Conservation (phyloP, 441 rosid species). For the Metrosideros polymorpha region DNA sequence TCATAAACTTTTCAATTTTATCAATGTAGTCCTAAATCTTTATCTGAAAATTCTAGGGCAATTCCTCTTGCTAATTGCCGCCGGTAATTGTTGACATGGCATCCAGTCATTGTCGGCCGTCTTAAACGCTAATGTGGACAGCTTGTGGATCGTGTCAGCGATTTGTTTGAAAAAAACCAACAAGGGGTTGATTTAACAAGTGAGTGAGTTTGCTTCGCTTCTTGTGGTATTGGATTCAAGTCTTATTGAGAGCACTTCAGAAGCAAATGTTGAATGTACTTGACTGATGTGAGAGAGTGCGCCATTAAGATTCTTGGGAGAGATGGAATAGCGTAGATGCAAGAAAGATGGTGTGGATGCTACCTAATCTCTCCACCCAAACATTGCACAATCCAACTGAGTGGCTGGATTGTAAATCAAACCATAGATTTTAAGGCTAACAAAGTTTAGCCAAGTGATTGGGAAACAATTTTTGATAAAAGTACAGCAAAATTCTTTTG, state of each 20-base stretch:
- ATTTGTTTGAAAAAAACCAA: not conserved
- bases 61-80: not conserved
- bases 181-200: not conserved
- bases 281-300: not conserved
- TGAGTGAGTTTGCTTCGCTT: not conserved
- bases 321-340: not conserved
- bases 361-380: not conserved
- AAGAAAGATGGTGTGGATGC: not conserved
- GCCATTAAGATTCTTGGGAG: not conserved
- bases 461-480: not conserved
- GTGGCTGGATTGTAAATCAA: not conserved
- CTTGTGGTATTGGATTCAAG: not conserved
- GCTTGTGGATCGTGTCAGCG: accelerated
- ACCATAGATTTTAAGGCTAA: not conserved
- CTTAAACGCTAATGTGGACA: not conserved
- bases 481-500: not conserved
- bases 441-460: not conserved
- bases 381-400: not conserved
- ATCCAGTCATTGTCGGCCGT: too few relatives aligned
- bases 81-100: not conserved
- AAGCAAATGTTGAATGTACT: not conserved
- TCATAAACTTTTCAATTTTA: too few relatives aligned
- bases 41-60: too few relatives aligned
- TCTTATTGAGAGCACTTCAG: not conserved
- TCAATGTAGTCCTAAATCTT: too few relatives aligned